Percentiles rank a stretch among this genome's conserved stretches.
phyloP scores from a whole-genome alignment of 208 protist species.

The Trypanosoma rangeli region DNA sequence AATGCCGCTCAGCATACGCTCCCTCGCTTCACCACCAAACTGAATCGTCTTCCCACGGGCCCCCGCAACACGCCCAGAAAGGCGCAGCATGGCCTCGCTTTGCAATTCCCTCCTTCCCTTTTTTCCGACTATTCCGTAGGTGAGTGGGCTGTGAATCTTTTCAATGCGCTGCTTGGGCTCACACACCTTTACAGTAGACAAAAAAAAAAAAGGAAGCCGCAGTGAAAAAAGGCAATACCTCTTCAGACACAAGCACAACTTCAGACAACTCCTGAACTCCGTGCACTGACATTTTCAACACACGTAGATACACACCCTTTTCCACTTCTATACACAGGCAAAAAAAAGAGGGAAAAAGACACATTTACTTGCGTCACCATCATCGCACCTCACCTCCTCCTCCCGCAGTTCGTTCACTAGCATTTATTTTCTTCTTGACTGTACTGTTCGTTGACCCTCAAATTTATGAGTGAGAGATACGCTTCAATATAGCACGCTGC shows the following conservation, averaged over 20 bases:
- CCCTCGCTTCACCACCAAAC: conserved; percentile 94
- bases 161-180: neutral
- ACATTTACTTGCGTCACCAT: neutral
- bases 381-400: neutral
- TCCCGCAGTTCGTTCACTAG: neutral
- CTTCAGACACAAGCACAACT: neutral
- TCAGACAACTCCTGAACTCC: neutral
- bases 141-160: neutral
- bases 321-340: conserved; percentile 12
- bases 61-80: conserved; percentile 26
- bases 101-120: neutral
- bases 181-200: neutral
- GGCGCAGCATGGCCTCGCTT: conserved; percentile 14
- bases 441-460: neutral
- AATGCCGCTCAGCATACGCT: conserved; percentile 95
- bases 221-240: neutral
- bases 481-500: conserved; percentile 79
- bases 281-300: neutral
- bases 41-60: conserved; percentile 93
- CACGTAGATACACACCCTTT: neutral
- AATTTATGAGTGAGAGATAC: conserved; percentile 31
- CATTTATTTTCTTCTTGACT: neutral
- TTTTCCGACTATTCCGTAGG: neutral
- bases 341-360: conserved; percentile 3
- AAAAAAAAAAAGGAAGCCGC: neutral